A percentile compares a stretch with the other conserved stretches of the same genome.
These are phyloP conservation scores for Sphaerosporella brunnea DNA, from an alignment of 495 filamentous ascomycete genomes.

Conservation along the genomic window DNA sequence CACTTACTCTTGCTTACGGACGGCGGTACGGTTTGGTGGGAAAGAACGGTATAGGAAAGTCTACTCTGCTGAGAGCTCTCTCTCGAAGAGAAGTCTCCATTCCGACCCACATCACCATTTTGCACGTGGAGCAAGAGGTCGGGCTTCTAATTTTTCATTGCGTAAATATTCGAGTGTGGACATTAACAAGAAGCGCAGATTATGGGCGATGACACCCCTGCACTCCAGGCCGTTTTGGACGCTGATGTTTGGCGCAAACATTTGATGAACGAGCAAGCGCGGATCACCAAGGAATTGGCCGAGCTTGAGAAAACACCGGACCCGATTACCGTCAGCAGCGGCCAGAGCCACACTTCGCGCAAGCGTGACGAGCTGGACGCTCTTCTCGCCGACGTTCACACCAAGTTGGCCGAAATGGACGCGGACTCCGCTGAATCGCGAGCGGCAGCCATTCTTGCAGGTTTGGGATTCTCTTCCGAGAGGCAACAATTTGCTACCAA, in stretches of 20 bases:
- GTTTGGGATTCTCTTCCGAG: constrained; percentile 89
- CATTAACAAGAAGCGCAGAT: constrained; percentile 40
- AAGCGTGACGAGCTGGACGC: constrained; percentile 79
- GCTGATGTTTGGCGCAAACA: constrained; percentile 98
- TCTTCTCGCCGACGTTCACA: constrained; percentile 73
- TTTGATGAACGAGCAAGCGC: constrained; percentile 75
- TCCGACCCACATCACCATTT: constrained; percentile 91
- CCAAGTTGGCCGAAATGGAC: constrained; percentile 95
- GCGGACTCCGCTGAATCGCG: constrained; percentile 94
- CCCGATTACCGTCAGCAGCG: constrained; percentile 36
- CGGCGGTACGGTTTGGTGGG: constrained; percentile 93
- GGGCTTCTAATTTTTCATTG: too few species aligned
- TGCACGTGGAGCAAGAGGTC: constrained; percentile 98
- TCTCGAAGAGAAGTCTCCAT: constrained; percentile 87
- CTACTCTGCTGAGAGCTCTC: constrained; percentile 75
- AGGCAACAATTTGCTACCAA: constrained; percentile 84
- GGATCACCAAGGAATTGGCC: constrained; percentile 62
- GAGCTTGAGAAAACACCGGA: constrained; percentile 61
- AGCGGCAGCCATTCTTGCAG: constrained; percentile 87
- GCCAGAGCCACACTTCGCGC: constrained; percentile 75
- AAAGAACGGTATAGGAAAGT: constrained; percentile 99
- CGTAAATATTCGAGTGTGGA: too few species aligned
- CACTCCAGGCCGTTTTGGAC: constrained; percentile 88
- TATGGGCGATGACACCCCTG: constrained; percentile 86
- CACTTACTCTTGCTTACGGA: constrained; percentile 76